A percentile compares a stretch with the other conserved stretches of the same genome.
phyloP scores from a whole-genome alignment of 169 alveolate genomes.

The Babesia sp. region DNA sequence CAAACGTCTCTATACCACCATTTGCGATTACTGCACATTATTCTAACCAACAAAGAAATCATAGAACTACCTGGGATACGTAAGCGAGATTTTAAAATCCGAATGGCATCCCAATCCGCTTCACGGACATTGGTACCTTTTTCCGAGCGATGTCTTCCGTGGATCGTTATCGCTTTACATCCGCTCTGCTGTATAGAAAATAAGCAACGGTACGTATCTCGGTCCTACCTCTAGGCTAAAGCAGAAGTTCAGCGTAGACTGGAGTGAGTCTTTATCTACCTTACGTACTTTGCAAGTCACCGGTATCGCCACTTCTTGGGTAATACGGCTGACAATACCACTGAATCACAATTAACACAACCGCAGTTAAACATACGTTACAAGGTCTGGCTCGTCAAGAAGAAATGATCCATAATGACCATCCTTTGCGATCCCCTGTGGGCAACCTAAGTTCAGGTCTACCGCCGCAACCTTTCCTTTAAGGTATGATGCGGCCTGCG shows the following conservation, averaged over 20 bases:
- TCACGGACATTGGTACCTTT: slow-evolving; percentile 63
- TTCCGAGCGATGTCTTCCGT: slow-evolving; percentile 74
- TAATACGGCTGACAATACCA: slow-evolving; percentile 77
- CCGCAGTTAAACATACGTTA: slow-evolving; percentile 13
- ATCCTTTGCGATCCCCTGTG: slow-evolving; percentile 91
- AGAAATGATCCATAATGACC: slow-evolving; percentile 92
- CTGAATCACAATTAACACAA: slow-evolving; percentile 9
- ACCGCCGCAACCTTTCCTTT: slow-evolving; percentile 88
- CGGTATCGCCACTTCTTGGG: slow-evolving; percentile 78
- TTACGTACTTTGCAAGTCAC: slow-evolving; percentile 89
- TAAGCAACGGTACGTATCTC: not conserved
- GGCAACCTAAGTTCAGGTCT: slow-evolving; percentile 92
- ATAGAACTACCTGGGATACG: slow-evolving; percentile 77
- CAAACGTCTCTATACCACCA: slow-evolving; percentile 88
- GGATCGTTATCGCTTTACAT: slow-evolving; percentile 81
- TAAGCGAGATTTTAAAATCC: slow-evolving; percentile 81
- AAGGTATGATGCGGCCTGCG: slow-evolving; percentile 83
- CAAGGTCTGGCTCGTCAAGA: slow-evolving; percentile 84
- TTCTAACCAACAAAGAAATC: not conserved
- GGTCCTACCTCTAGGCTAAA: slow-evolving; percentile 79
- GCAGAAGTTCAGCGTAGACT: slow-evolving; percentile 84
- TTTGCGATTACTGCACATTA: slow-evolving; percentile 82
- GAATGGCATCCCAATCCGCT: slow-evolving; percentile 82
- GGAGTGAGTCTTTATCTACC: slow-evolving; percentile 79
- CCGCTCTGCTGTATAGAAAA: slow-evolving; percentile 69